These are phyloP conservation scores for Penicillium salamii DNA, from an alignment of 495 filamentous ascomycete species.

Conservation along the genomic window DNA sequence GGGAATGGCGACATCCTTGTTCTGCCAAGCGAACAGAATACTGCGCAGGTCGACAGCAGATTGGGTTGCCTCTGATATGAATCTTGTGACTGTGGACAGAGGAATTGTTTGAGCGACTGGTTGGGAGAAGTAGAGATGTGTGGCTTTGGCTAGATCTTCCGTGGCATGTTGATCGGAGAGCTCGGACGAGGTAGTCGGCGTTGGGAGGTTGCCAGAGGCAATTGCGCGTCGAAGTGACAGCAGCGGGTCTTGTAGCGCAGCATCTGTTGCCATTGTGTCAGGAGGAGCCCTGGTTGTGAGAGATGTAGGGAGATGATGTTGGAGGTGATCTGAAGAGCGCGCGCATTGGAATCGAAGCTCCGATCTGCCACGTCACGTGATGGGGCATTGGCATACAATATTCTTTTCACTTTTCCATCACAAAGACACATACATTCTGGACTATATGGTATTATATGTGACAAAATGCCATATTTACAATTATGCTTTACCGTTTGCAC, in stretches of 20 bases:
- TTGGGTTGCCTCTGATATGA: slow-evolving; percentile 59
- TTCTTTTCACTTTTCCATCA: too few relatives aligned
- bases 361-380: slow-evolving; percentile 7
- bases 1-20: slow-evolving; percentile 80
- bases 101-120: slow-evolving; percentile 63
- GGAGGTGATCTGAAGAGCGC: slow-evolving; percentile 4
- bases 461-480: too few relatives aligned
- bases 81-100: slow-evolving; percentile 77
- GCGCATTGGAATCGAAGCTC: too few relatives aligned
- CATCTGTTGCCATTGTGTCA: slow-evolving; percentile 32
- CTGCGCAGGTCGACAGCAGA: slow-evolving; percentile 82
- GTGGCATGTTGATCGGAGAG: slow-evolving; percentile 41
- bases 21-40: slow-evolving; percentile 92
- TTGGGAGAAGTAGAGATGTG: slow-evolving; percentile 73
- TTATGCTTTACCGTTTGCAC: too few relatives aligned
- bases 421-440: too few relatives aligned
- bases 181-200: slow-evolving; percentile 66
- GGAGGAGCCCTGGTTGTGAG: slow-evolving; percentile 9
- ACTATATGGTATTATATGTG: too few relatives aligned
- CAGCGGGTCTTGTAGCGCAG: slow-evolving; percentile 63
- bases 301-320: not conserved
- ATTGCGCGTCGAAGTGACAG: slow-evolving; percentile 77
- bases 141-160: slow-evolving; percentile 69
- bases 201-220: slow-evolving; percentile 59
- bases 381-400: not conserved